Base-by-base conservation (phyloP, 176 grass and related monocot species). In the Carex myosuroides region DNA sequence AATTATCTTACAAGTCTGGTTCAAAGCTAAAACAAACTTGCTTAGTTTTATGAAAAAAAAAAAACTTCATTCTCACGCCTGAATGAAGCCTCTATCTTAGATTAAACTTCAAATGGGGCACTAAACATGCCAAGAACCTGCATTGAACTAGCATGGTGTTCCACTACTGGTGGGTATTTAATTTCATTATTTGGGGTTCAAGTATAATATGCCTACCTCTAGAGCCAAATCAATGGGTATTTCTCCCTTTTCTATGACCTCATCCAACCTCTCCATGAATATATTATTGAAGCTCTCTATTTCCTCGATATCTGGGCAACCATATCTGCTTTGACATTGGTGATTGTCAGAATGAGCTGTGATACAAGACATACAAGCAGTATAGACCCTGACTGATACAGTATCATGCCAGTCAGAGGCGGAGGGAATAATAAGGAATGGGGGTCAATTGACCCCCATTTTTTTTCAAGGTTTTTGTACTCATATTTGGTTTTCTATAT, bases 171-270 rank as follows among this genome's bases (percentile, higher is more conserved):
- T 68, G 64, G 64, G 6, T 50, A 32, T 32, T 8, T 70, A 10
- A n/a, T 71, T 71, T 17, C 3, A 71, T 71, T 46, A 71, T 71
- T 44, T 71, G 39, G 68, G 39, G 46, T 50, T 35, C 48, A 70
- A 8, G 71, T 22, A 21, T 1, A 32, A 59, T 59, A 84, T 57
- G 14, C 89, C 86, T 85, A 71, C 95, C 92, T 98, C 89, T 70
- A 98, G 4, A 65, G 89, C 95, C 81, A 98, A 80, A 77, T 98
- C 89, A 21, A 98, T 59, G 16, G 95, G 86, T 83, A 98, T 98
- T 30, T 91, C 92, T 3, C 95, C 92, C 24, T 67, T 79, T 61
- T 88, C 91, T 29, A 90, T 84, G n/a, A 90, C 76, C 87, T 93
- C 91, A 85, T 98, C 92, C 89, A 98, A 61, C 14, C 84, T 91